Evolutionary conservation across 306 rosid species (phyloP).

Genomic region (Amphicarpaea edgeworthii): DNA sequence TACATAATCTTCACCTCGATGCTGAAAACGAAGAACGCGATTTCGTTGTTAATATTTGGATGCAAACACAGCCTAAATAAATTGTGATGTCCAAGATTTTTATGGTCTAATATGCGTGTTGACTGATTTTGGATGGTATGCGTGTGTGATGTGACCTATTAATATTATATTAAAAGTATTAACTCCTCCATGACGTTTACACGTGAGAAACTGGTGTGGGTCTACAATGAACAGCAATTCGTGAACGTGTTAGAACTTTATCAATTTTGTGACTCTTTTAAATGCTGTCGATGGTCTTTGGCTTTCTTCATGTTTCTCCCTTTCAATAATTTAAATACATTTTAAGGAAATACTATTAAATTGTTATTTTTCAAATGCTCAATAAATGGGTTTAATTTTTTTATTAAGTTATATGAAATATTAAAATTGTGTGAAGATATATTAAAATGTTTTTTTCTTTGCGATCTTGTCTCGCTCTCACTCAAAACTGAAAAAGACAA

Average conservation of each 20-base stretch:
- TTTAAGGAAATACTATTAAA: too few species aligned
- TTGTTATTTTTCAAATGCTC: not conserved
- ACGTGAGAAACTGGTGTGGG: not conserved
- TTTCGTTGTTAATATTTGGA: too few species aligned
- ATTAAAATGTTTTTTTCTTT: not conserved
- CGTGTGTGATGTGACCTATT: not conserved
- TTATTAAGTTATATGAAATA: not conserved
- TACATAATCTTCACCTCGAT: not conserved
- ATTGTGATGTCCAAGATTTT: too few species aligned
- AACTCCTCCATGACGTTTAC: not conserved
- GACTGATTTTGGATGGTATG: constrained; percentile 14
- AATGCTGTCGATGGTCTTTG: not conserved
- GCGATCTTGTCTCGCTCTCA: not conserved
- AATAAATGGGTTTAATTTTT: not conserved
- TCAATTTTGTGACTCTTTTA: not conserved
- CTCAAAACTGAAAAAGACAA: not conserved
- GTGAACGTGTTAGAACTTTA: not conserved
- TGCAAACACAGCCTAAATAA: too few species aligned
- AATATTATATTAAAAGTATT: not conserved
- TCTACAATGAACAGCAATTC: not conserved
- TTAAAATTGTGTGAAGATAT: not conserved
- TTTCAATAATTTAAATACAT: not conserved
- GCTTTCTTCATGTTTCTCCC: not conserved
- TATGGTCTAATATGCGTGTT: constrained; percentile 17
- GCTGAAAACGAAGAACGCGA: too few species aligned